Percentiles rank a stretch among this genome's conserved stretches.
Conservation (phyloP, 129 eudicot species). For the Tanacetum coccineum region DNA sequence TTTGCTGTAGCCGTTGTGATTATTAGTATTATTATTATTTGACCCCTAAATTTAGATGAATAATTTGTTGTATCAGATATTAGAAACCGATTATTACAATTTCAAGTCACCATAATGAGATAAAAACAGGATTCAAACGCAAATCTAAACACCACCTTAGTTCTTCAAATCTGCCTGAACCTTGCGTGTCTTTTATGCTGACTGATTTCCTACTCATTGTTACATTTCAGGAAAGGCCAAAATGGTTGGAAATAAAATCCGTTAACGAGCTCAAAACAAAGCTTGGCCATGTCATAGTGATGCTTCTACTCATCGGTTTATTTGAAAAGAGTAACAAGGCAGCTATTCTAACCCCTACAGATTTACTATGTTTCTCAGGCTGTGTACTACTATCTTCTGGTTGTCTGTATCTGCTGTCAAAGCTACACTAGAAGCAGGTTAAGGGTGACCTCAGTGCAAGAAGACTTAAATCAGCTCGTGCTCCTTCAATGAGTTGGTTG, state of each 20-base stretch:
- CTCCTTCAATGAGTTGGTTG: background rate
- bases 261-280: constrained; percentile 89
- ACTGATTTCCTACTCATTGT: background rate
- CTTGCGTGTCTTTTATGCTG: too few relatives aligned
- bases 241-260: constrained; percentile 88
- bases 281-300: constrained; percentile 93
- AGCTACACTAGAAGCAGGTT: constrained; percentile 39
- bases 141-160: background rate
- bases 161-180: background rate
- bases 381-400: constrained; percentile 72
- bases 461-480: background rate
- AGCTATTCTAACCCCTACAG: constrained; percentile 50
- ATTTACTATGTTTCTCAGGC: constrained; percentile 87
- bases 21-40: too few relatives aligned
- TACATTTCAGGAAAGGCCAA: constrained; percentile 77
- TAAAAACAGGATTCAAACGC: background rate
- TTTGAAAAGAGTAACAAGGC: constrained; percentile 88
- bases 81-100: background rate
- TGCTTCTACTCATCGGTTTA: constrained; percentile 88
- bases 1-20: too few relatives aligned
- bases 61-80: too few relatives aligned
- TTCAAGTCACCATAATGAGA: too few relatives aligned
- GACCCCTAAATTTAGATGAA: too few relatives aligned
- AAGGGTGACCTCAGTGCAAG: background rate
- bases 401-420: constrained; percentile 74